Base-by-base conservation (phyloP, 305 asterid species). In the Fraxinus ornus region DNA sequence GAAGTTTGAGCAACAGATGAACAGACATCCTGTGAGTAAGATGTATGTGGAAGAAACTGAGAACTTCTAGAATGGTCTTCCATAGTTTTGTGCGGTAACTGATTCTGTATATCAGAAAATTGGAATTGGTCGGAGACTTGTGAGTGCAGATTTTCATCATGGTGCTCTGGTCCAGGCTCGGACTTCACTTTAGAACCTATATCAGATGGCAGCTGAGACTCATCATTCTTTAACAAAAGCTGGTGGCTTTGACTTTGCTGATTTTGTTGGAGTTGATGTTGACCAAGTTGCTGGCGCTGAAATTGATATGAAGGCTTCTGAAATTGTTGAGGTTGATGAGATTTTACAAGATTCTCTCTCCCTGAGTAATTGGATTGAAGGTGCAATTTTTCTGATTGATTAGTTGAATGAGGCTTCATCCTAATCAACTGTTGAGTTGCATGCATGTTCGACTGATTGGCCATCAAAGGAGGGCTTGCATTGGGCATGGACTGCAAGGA, bases 61-160 rank as follows among this genome's bases (percentile, higher is more conserved):
- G 87, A 87, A 89, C 88, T 85, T 88, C 90, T 81, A 75, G 92
- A 86, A 84, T 85, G 91, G 71, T 90, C 91, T 72, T 89, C 98
- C 84, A 83, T 82, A 15, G 92, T 78, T 78, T 89, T 91, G 71
- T 88, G 92, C 71, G 88, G 91, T 79, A 86, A 91, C 83, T 89
- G 94, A 85, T 84, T 86, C 77, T 90, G 97, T 84, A 84, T 70
- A 83, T 90, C 91, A 76, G 98, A 87, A 81, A 89, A 83, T 87
- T 90, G 97, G 86, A 88, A 87, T 72, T 89, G 91, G 64, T 88
- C 93, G 15, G 92, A 79, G 62, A 86, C 90, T 89, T 89, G 96
- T 82, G 92, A 81, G 81, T 84, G 91, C 86, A 86, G 79, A 79
- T 88, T 85, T 75, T 84, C 93, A 86, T 87, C 90, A 79, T 78